A percentile compares a stretch with the other conserved stretches of the same genome.
phyloP scores from a whole-genome alignment of 495 filamentous ascomycete genomes.

The Aspergillus saccharolyticus region DNA sequence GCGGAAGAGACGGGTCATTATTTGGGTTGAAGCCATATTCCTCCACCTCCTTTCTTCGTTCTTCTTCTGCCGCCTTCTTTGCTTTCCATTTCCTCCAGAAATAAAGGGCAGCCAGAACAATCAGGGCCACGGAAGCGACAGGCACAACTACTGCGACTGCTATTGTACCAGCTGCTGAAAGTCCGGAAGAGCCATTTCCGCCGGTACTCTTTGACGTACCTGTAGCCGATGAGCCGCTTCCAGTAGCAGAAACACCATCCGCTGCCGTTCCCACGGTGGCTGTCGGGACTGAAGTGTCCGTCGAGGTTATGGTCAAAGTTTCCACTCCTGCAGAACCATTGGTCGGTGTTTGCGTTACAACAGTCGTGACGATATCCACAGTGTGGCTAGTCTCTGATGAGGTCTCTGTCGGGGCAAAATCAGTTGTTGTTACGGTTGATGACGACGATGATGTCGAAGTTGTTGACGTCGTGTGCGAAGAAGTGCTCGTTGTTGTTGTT shows the following conservation, averaged over 20 bases:
- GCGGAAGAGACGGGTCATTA: constrained; percentile 77
- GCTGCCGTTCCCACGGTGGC: constrained; percentile 13
- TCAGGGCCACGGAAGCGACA: constrained; percentile 78
- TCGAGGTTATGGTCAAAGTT: constrained; percentile 27
- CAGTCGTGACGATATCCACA: constrained; percentile 14
- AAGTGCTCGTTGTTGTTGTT: constrained; percentile 11
- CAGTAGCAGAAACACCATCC: constrained; percentile 22
- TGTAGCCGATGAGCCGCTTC: constrained; percentile 25
- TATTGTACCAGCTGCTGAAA: constrained; percentile 63
- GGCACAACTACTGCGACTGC: constrained; percentile 93
- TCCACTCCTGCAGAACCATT: constrained; percentile 13
- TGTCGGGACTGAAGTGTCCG: constrained; percentile 20
- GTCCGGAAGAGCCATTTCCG: constrained; percentile 35
- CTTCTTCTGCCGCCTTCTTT: constrained; percentile 77
- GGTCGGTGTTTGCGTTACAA: constrained; percentile 16
- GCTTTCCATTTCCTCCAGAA: constrained; percentile 85
- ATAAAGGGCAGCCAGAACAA: constrained; percentile 70
- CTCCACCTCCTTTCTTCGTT: constrained; percentile 88
- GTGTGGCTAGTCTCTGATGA: constrained; percentile 10
- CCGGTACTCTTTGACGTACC: constrained; percentile 20
- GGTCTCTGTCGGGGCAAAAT: constrained; percentile 20
- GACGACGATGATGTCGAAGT: constrained; percentile 16
- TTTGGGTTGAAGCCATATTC: constrained; percentile 97
- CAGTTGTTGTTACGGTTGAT: constrained; percentile 18
- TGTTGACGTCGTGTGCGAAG: constrained; percentile 6